Evolutionary conservation across 2,329 filamentous ascomycete species (phyloP).

Genomic region (Graphilbum sp.): DNA sequence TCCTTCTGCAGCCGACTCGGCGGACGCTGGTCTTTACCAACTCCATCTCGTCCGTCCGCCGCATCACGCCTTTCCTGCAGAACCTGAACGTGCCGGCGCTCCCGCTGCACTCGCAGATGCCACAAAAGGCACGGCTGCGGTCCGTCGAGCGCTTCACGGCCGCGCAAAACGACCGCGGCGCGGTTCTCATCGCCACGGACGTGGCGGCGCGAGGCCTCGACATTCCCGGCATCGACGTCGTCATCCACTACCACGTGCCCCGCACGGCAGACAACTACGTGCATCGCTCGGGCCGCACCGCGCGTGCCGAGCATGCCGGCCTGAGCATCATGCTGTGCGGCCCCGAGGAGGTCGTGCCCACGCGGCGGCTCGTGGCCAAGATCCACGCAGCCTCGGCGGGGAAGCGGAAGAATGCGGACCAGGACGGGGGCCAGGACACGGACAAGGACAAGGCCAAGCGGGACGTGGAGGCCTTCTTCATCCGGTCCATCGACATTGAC

Average conservation of each 20-base stretch:
- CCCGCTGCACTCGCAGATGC: constrained; percentile 83
- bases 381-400: constrained; percentile 49
- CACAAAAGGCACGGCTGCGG: constrained; percentile 85
- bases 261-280: constrained; percentile 87
- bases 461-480: constrained; percentile 31
- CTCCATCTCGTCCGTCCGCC: constrained; percentile 81
- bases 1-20: constrained; percentile 65
- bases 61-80: constrained; percentile 69
- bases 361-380: constrained; percentile 69
- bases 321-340: constrained; percentile 78
- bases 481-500: constrained; percentile 71
- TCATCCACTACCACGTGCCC: constrained; percentile 91
- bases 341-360: constrained; percentile 78
- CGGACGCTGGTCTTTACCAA: constrained; percentile 89
- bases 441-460: background rate
- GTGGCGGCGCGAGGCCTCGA: constrained; percentile 88
- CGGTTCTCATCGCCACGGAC: constrained; percentile 80
- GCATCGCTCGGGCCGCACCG: constrained; percentile 86
- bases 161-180: constrained; percentile 31
- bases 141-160: constrained; percentile 79
- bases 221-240: constrained; percentile 74
- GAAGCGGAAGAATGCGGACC: constrained; percentile 24
- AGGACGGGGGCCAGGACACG: background rate
- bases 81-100: constrained; percentile 63
- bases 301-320: constrained; percentile 62